Evolutionary conservation across 2,329 filamentous ascomycete genomes (phyloP).

Genomic region (Aspergillus flavus): DNA sequence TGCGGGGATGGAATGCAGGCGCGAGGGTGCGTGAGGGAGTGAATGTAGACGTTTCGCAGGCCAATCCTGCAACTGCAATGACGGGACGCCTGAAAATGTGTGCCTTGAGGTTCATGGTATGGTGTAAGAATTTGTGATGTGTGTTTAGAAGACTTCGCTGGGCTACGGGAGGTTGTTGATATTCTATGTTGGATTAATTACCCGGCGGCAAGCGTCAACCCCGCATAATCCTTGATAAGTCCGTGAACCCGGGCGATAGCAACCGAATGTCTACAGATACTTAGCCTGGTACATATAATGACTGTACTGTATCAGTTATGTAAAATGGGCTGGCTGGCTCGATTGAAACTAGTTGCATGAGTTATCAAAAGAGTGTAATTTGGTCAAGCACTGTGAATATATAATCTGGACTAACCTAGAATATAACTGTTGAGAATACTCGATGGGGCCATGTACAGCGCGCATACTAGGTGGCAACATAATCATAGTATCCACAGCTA

Average conservation of each 20-base stretch:
- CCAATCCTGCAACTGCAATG: slow-evolving; percentile 56
- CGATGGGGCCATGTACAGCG: not conserved
- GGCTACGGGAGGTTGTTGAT: not conserved
- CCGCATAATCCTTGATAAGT: not conserved
- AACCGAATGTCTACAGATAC: not conserved
- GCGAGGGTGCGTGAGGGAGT: slow-evolving; percentile 53
- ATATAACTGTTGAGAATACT: no score
- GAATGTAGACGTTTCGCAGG: slow-evolving; percentile 59
- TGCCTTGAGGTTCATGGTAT: not conserved
- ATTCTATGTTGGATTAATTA: not conserved
- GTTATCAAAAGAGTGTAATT: not conserved
- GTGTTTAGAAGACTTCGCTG: not conserved
- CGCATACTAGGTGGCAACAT: no score
- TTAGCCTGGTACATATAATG: not conserved
- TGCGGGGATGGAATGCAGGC: slow-evolving; percentile 53
- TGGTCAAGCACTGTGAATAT: no score
- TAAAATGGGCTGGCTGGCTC: not conserved
- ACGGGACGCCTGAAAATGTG: slow-evolving; percentile 44
- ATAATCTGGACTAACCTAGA: no score
- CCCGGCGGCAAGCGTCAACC: not conserved
- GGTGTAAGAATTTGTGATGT: not conserved
- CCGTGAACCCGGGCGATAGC: not conserved
- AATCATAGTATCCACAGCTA: not conserved
- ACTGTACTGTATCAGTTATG: not conserved
- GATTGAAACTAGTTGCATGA: not conserved